These are phyloP conservation scores for Tetratostichococcus sp. DNA, from an alignment of 139 green algal genomes.

Conservation along the genomic window DNA sequence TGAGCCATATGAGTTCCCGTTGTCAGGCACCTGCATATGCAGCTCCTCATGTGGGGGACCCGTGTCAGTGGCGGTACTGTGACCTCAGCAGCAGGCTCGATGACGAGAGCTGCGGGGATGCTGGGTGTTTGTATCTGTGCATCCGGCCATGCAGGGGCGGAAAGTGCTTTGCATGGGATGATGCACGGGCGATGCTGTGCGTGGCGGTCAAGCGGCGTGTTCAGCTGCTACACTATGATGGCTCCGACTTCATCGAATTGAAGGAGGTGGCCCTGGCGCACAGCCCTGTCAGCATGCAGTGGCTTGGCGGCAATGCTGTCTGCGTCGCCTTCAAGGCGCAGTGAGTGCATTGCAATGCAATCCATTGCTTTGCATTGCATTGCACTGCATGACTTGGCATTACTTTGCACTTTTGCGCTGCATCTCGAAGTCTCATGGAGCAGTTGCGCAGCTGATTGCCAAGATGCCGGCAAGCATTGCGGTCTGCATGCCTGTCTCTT, in stretches of 20 bases:
- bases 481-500: too few relatives aligned
- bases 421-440: too few relatives aligned
- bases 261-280: slow-evolving; percentile 46
- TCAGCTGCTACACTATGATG: slow-evolving; percentile 32
- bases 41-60: too few relatives aligned
- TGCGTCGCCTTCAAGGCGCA: slow-evolving; percentile 32
- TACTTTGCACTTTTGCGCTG: too few relatives aligned
- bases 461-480: too few relatives aligned
- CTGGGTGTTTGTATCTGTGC: too few relatives aligned
- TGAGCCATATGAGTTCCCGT: background rate
- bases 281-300: slow-evolving; percentile 15
- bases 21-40: too few relatives aligned
- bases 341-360: slow-evolving; percentile 22
- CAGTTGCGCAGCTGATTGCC: too few relatives aligned
- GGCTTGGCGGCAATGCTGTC: slow-evolving; percentile 31
- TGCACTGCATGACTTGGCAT: too few relatives aligned
- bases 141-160: background rate
- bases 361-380: background rate
- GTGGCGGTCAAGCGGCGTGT: slow-evolving; percentile 37
- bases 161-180: slow-evolving; percentile 42
- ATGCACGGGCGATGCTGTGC: slow-evolving; percentile 21
- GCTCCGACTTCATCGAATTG: slow-evolving; percentile 43
- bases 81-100: too few relatives aligned
- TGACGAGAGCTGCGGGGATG: too few relatives aligned
- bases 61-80: too few relatives aligned